phyloP scores from a whole-genome alignment of 1,139 yeast genomes.

The Blastobotrys capitulatus region DNA sequence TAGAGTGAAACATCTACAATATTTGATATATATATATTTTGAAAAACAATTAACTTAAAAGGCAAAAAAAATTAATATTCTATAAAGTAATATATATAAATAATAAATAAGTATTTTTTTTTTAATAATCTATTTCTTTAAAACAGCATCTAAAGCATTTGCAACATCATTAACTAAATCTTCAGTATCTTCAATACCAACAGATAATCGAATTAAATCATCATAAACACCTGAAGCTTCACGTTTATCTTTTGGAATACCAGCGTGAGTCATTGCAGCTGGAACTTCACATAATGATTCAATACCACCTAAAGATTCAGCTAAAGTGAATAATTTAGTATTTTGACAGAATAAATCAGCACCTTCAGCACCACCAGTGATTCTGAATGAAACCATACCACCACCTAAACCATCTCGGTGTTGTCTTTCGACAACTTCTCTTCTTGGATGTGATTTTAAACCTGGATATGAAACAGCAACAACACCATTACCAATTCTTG shows the following conservation, averaged over 20 bases:
- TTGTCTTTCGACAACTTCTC: constrained; percentile 61
- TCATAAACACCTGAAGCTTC: constrained; percentile 79
- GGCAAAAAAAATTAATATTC: not conserved
- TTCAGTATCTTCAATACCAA: constrained; percentile 81
- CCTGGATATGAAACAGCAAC: constrained; percentile 80
- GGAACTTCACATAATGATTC: constrained; percentile 86
- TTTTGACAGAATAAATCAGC: constrained; percentile 70
- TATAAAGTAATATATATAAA: not conserved
- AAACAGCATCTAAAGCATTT: constrained; percentile 53
- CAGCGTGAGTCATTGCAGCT: constrained; percentile 91
- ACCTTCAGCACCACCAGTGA: constrained; percentile 73
- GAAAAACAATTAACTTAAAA: too few species aligned
- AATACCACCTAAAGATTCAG: constrained; percentile 88
- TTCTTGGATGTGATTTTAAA: constrained; percentile 57
- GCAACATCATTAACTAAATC: constrained; percentile 71
- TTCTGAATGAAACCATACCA: constrained; percentile 87
- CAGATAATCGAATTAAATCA: constrained; percentile 75
- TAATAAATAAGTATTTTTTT: not conserved
- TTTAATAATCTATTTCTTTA: constrained; percentile 15
- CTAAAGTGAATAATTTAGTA: constrained; percentile 75
- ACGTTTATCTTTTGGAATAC: constrained; percentile 76
- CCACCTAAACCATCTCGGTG: constrained; percentile 87
- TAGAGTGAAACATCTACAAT: too few species aligned
- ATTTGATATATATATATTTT: too few species aligned
- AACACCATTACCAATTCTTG: constrained; percentile 42